Conservation (phyloP, 2,329 filamentous ascomycete genomes). For the Mycosphaerelloides madeirae region DNA sequence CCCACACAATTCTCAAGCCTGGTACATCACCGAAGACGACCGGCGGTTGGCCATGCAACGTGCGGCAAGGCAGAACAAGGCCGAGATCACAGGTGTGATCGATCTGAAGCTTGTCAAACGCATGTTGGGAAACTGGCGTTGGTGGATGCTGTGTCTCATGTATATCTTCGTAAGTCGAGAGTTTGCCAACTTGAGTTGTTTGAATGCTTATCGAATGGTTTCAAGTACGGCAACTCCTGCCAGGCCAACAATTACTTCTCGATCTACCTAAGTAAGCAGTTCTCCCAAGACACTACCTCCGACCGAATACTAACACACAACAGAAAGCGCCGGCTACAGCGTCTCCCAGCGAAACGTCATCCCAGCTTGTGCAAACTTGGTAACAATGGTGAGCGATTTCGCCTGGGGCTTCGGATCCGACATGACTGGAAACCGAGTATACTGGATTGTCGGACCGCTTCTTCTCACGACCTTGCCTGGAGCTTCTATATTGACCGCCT, state of each 20-base stretch:
- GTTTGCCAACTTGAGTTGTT: not conserved
- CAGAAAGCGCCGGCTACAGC: slow-evolving; percentile 13
- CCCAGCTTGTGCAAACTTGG: slow-evolving; percentile 12
- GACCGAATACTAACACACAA: not conserved
- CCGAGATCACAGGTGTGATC: slow-evolving; percentile 6
- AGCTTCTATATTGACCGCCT: slow-evolving; percentile 5
- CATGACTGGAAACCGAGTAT: slow-evolving; percentile 9
- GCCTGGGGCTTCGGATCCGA: slow-evolving; percentile 8
- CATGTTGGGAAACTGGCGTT: slow-evolving; percentile 8
- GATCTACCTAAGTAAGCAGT: slow-evolving; percentile 8
- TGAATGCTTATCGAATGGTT: not conserved
- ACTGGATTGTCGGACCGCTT: slow-evolving; percentile 8
- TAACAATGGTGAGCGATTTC: slow-evolving; percentile 10
- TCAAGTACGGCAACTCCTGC: slow-evolving; percentile 9
- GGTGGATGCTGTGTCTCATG: slow-evolving; percentile 8
- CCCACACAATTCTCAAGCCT: slow-evolving; percentile 11
- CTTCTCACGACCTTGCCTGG: slow-evolving; percentile 7
- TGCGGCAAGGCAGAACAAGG: slow-evolving; percentile 5
- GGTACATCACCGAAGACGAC: slow-evolving; percentile 12
- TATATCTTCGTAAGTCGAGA: slow-evolving; percentile 5
- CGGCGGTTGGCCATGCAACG: slow-evolving; percentile 5
- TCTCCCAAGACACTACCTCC: not conserved
- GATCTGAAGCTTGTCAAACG: slow-evolving; percentile 10
- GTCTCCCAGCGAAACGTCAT: slow-evolving; percentile 13
- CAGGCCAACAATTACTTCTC: slow-evolving; percentile 9